Conservation (phyloP, 1,139 yeast species). For the Pichia norvegensis region DNA sequence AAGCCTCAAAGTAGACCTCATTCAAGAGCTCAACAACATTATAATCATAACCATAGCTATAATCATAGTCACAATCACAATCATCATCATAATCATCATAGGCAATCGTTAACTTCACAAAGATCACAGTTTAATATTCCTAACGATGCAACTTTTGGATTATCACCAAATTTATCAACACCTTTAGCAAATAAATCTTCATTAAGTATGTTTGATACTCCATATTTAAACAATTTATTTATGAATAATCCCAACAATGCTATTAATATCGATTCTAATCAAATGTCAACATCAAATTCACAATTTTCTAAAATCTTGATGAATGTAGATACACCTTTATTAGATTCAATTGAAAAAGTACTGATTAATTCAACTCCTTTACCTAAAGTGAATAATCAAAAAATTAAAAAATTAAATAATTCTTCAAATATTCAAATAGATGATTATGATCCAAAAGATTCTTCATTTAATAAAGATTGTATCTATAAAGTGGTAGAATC, state of each 20-base stretch:
- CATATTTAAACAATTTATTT: constrained; percentile 12
- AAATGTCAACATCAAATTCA: constrained; percentile 2
- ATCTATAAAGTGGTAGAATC: neutral
- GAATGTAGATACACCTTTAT: constrained; percentile 7
- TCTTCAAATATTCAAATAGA: neutral
- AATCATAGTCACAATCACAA: constrained; percentile 4
- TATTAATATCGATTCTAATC: constrained; percentile 12
- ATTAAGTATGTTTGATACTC: constrained; percentile 13
- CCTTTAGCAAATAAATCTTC: constrained; percentile 13
- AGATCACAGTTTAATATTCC: neutral
- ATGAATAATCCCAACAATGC: constrained; percentile 8
- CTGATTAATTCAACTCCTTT: constrained; percentile 10
- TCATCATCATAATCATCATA: constrained; percentile 2
- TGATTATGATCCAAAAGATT: constrained; percentile 2
- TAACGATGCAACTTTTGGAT: neutral
- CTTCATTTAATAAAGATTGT: constrained; percentile 4
- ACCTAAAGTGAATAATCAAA: neutral
- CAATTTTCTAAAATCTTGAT: constrained; percentile 11
- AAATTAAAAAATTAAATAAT: neutral
- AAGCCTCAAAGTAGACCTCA: neutral
- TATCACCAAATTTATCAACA: constrained; percentile 15
- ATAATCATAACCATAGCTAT: neutral
- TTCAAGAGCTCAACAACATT: neutral
- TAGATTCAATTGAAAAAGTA: constrained; percentile 23
- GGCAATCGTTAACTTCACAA: neutral